Evolutionary conservation across 371 early-diverging fungal genomes (phyloP), one percentile per base, ranked within the genome.

Genomic region (Lichtheimia ramosa): DNA sequence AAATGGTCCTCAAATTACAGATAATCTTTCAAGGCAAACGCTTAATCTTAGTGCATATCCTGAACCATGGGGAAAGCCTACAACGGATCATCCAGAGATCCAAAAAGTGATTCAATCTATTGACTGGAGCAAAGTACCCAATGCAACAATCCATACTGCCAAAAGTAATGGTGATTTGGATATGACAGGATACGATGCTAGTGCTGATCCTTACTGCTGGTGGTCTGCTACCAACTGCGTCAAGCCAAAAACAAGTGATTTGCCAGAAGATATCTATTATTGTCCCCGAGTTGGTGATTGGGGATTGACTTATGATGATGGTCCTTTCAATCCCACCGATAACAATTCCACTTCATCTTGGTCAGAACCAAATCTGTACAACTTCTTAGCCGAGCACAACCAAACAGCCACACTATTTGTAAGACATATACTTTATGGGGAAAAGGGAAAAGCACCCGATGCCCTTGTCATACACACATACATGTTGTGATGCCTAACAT

Each of bases 221-320:
- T 80, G 80, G 80, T 70, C 75, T 14, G 61, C 68, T 41, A 69
- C 69, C 34, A 74, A 74, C 54, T 80, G 80, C 56, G 69, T 74
- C 13, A 65, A 63, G 49, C 77, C 77, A 16, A 80, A 80, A 49
- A 71, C 58, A 1, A 23, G 41, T 23, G 76, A 76, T 21, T 51
- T 80, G 23, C 80, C 80, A 12, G 40, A 69, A 4, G 80, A 80
- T 62, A 66, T 80, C 40, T 73, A 67, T n/a, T 58, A 66, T 52
- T 80, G 80, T 52, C 80, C 80, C 15, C 65, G 62, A 21, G 69
- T 63, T 23, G 80, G 77, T 21, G 80, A 80, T 60, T 80, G 81
- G 81, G 81, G 81, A 59, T 60, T 77, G 48, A 75, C 70, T 39
- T 80, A 73, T 34, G 81, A 80, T 51, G 81, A 80, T 54, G 81